Evolutionary conservation across 2,329 filamentous ascomycete species (phyloP).

Genomic region (Fusarium sp.): DNA sequence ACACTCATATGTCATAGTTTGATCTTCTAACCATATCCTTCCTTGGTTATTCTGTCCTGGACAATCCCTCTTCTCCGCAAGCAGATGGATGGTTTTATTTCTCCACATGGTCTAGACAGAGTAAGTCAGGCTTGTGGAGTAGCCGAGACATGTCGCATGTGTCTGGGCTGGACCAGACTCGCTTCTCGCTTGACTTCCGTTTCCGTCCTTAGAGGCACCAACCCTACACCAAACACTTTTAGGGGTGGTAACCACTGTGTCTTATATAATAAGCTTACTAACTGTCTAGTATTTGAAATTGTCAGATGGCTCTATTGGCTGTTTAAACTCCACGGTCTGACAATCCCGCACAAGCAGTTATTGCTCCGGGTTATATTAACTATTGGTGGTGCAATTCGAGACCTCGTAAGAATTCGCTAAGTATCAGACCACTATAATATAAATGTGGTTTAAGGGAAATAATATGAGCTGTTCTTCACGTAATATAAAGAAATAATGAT

Average conservation of each 20-base stretch:
- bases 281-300: too few species aligned
- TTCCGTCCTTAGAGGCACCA: conserved; percentile 1
- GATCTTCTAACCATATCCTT: neutral
- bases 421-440: too few species aligned
- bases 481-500: too few species aligned
- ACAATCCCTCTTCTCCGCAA: neutral
- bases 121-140: neutral
- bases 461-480: too few species aligned
- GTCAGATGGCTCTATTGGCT: too few species aligned
- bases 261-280: too few species aligned
- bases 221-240: neutral
- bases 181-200: neutral
- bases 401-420: too few species aligned
- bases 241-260: neutral
- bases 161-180: conserved; percentile 1
- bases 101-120: neutral
- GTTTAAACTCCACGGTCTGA: too few species aligned
- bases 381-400: too few species aligned
- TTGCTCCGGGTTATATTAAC: too few species aligned
- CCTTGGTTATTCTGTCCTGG: neutral
- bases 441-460: too few species aligned
- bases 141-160: neutral
- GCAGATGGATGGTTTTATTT: neutral
- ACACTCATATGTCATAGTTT: neutral
- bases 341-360: too few species aligned